Conservation (phyloP, 352 stramenopile species). For the Albugo candida region DNA sequence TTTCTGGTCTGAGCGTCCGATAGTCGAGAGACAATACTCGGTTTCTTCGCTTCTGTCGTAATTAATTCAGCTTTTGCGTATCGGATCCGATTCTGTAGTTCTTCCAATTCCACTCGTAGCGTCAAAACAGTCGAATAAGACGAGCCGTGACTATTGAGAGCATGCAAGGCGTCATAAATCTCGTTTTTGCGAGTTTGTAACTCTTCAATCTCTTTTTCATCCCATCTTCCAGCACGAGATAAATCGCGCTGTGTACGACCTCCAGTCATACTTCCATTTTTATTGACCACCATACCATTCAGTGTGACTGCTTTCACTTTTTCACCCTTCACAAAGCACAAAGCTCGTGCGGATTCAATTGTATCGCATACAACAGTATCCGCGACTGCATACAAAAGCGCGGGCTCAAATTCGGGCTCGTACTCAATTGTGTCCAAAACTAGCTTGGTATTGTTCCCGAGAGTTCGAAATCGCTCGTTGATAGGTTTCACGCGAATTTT, state of each 20-base stretch:
- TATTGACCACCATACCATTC: conserved; percentile 91
- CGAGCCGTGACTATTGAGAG: conserved; percentile 31
- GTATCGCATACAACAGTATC: conserved; percentile 93
- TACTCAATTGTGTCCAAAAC: conserved; percentile 91
- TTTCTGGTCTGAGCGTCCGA: conserved; percentile 30
- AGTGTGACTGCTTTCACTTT: conserved; percentile 85
- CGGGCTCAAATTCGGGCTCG: conserved; percentile 81
- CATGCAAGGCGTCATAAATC: conserved; percentile 43
- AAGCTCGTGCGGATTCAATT: conserved; percentile 82
- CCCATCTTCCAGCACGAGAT: conserved; percentile 77
- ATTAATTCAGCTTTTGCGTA: conserved; percentile 59
- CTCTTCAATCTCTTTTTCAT: conserved; percentile 81
- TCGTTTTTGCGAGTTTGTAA: conserved; percentile 73
- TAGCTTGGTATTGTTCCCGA: conserved; percentile 84
- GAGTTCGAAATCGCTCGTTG: conserved; percentile 87
- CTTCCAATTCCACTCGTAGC: conserved; percentile 43
- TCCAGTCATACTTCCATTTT: conserved; percentile 97
- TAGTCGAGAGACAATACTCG: conserved; percentile 39
- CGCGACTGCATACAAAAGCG: conserved; percentile 89
- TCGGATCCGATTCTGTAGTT: conserved; percentile 42
- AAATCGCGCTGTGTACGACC: conserved; percentile 77
- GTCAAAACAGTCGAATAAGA: conserved; percentile 10
- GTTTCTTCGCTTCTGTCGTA: conserved; percentile 47
- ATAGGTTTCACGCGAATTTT: conserved; percentile 80
- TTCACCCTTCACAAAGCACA: conserved; percentile 67